Evolutionary conservation across 805 yeast genomes (phyloP), one percentile per base, ranked within the genome.

Genomic region (Kluyveromyces dobzhanskii): DNA sequence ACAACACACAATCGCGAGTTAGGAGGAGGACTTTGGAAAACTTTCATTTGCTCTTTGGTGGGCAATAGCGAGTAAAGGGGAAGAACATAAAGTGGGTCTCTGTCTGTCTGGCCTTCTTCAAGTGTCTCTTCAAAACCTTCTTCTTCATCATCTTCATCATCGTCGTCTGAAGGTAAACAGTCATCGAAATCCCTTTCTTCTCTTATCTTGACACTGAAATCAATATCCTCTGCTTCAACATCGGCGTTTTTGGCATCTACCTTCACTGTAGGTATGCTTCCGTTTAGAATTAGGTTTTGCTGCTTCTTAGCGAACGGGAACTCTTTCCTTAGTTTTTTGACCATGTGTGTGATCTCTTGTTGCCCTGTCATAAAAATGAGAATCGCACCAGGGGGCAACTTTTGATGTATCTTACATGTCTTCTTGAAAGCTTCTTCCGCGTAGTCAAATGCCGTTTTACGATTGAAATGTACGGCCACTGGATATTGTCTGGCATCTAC

Each of bases 401-500:
- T 71, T 47, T 72, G 74, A 55, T 92, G 99, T 38, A 92, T 90
- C 53, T 90, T 87, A 51, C 85, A 76, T 0, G 94, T 70, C 56
- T 90, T 94, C 44, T 73, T 73, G 55, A 79, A 84, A 0, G 94
- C 90, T 54, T 90, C 97, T 19, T 83, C 95, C 25, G 82, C 65
- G 54, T 90, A 94, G 45, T 90, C 80, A 46, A 66, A 75, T 1
- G 77, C 69, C 0, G 98, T 92, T 28, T 78, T 73, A 40, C 81
- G 75, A 61, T 81, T 86, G 66, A 92, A 92, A 62, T 92, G 98
- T 11, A 82, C 70, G 6, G 95, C 76, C 0, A 92, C 97, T 0
- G 98, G 96, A 53, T 73, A 87, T 56, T 90, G 97, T 59, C 99
- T 76, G 0, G 97, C 94, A 38, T 84, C 90, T 11, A 92, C 87